Evolutionary conservation across 768 basidiomycete genomes (phyloP), one percentile per base, ranked within the genome.

Genomic region (Agaricus sinodeliciosus): DNA sequence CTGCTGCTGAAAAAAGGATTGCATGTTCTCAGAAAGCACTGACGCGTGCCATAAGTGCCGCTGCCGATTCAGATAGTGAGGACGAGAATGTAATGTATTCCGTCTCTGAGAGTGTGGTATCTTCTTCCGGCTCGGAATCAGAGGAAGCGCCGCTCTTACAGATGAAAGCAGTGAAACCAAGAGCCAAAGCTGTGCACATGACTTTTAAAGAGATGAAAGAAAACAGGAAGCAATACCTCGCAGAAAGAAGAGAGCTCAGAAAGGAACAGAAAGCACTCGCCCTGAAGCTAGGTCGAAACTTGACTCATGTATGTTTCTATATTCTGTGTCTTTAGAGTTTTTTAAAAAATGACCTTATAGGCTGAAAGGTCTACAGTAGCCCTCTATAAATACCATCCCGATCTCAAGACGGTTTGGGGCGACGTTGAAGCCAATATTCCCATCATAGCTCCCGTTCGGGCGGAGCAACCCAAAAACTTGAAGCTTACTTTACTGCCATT

Each of bases 401-500:
- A 95, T 61, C 77, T 96, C 31, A 71, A 67, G 52, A 78, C 85
- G 65, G 84, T 91, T 35, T 97, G 95, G 94, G 91, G 91, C 22
- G 85, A 97, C 61, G 67, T 96, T 7, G 79, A 87, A 63, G 71
- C 75, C 19, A 77, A 71, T 18, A 75, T 86, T 49, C 75, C 79
- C 1, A 72, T 86, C 43, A 70, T 82, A 51, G 69, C 75, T 27
- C 91, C 93, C 2, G 69, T 79, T 47, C 80, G 81, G 60, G 88
- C 86, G 43, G 78, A 79, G 26, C 94, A 94, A 53, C 94, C 96
- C 2, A 72, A 70, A 2, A 84, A 83, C n/a, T 72, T 98, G 55
- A 95, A 92, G 65, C 78, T 90, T 46, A 82, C 79, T 0, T 78
- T 99, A 3, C 73, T 99, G 34, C 95, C 94, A 0, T 99, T 98